phyloP scores from a whole-genome alignment of 2,329 filamentous ascomycete genomes.

The Penicillium vulpinum region DNA sequence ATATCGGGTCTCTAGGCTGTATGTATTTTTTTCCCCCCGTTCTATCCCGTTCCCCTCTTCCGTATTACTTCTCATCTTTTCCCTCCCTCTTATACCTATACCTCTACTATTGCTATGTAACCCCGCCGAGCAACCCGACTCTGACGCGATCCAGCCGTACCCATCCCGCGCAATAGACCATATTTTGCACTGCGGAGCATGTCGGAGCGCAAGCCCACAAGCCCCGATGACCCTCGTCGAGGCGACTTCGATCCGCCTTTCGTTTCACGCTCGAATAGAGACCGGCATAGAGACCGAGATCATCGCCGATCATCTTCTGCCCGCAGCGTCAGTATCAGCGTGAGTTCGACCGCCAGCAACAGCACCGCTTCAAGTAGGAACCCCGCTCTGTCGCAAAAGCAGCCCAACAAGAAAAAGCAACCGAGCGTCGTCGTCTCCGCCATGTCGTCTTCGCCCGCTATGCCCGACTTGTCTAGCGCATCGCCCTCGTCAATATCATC shows the following conservation, averaged over 20 bases:
- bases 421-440: slow-evolving; percentile 11
- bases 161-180: not conserved
- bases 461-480: slow-evolving; percentile 36
- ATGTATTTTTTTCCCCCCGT: slow-evolving; percentile 9
- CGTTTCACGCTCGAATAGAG: slow-evolving; percentile 1
- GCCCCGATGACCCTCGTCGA: not conserved
- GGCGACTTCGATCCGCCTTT: not conserved
- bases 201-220: slow-evolving; percentile 19
- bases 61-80: not conserved
- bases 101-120: slow-evolving; percentile 4
- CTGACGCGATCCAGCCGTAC: slow-evolving; percentile 6
- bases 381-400: not conserved
- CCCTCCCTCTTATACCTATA: not conserved
- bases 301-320: not conserved
- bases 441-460: slow-evolving; percentile 22
- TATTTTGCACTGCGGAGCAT: slow-evolving; percentile 20
- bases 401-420: slow-evolving; percentile 10
- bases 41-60: slow-evolving; percentile 1
- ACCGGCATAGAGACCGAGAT: not conserved
- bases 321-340: slow-evolving; percentile 2
- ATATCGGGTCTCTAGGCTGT: slow-evolving; percentile 4
- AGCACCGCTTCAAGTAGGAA: slow-evolving; percentile 5
- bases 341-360: slow-evolving; percentile 1
- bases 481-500: slow-evolving; percentile 34
- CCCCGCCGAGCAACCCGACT: not conserved